Percentiles rank a stretch among this genome's conserved stretches.
Conservation (phyloP, 1,284 basidiomycete genomes). For the Cryptococcus sp. region DNA sequence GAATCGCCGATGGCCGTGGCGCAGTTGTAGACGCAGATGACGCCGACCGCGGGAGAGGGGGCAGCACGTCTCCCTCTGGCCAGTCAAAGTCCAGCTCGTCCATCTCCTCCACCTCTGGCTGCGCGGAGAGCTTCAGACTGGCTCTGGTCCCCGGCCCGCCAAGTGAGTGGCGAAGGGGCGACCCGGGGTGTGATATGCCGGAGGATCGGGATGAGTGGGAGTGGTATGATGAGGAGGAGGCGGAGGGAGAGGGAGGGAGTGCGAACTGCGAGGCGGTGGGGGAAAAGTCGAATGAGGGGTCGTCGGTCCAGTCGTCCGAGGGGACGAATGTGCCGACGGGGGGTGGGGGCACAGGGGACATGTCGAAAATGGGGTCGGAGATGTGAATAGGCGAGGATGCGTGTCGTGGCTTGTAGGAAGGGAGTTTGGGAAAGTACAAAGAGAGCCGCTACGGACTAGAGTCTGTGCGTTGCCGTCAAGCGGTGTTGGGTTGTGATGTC, state of each 20-base stretch:
- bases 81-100: slow-evolving; percentile 25
- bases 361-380: background rate
- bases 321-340: slow-evolving; percentile 24
- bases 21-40: too few relatives aligned
- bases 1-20: slow-evolving; percentile 1
- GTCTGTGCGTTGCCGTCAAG: background rate
- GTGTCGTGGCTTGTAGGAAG: background rate
- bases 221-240: slow-evolving; percentile 19
- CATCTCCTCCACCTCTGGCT: slow-evolving; percentile 5
- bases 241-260: slow-evolving; percentile 14
- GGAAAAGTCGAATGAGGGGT: slow-evolving; percentile 39
- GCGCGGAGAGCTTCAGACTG: slow-evolving; percentile 13
- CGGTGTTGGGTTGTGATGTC: background rate
- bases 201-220: slow-evolving; percentile 10
- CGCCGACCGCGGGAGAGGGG: background rate
- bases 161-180: slow-evolving; percentile 30
- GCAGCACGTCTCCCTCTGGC: slow-evolving; percentile 1
- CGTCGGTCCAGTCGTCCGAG: slow-evolving; percentile 43
- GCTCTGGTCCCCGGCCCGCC: background rate
- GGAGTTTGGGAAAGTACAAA: background rate
- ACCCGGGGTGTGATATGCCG: slow-evolving; percentile 19
- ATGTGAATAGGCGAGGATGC: background rate
- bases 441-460: background rate
- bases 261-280: slow-evolving; percentile 16
- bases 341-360: slow-evolving; percentile 30